These are phyloP conservation scores for Lactarius evosmus DNA, from an alignment of 768 basidiomycete genomes.

Conservation along the genomic window DNA sequence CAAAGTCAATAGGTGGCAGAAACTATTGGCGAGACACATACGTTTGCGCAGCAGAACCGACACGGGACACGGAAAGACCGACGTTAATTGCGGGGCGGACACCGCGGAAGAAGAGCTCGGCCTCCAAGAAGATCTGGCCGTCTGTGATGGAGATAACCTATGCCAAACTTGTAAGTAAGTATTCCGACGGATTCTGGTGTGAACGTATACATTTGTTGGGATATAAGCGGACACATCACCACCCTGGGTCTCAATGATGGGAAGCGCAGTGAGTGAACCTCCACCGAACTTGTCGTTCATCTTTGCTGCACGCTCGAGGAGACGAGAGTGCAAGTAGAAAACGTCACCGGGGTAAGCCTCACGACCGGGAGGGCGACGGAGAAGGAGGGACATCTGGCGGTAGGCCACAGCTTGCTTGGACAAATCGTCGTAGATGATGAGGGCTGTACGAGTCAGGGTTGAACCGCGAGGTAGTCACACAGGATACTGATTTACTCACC, in stretches of 20 bases:
- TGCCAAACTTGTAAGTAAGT: conserved; percentile 18
- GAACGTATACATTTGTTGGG: conserved; percentile 74
- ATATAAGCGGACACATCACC: conserved; percentile 99
- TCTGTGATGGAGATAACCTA: conserved; percentile 99
- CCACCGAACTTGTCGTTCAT: conserved; percentile 99
- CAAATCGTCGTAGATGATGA: conserved; percentile 99
- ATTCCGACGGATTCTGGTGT: background rate
- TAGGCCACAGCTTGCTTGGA: conserved; percentile 99
- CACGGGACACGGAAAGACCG: conserved; percentile 99
- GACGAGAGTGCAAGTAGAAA: conserved; percentile 99
- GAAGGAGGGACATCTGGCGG: conserved; percentile 99
- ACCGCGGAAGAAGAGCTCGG: conserved; percentile 99
- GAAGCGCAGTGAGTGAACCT: conserved; percentile 96
- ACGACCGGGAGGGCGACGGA: conserved; percentile 99
- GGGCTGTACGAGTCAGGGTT: conserved; percentile 44
- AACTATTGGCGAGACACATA: conserved; percentile 42
- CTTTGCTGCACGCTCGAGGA: conserved; percentile 99
- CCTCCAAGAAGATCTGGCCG: conserved; percentile 99
- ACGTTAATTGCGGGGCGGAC: conserved; percentile 99
- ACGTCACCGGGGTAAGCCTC: conserved; percentile 99
- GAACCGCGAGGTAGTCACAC: background rate
- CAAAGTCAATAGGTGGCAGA: conserved; percentile 8
- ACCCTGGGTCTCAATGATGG: conserved; percentile 99
- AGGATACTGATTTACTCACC: conserved; percentile 47
- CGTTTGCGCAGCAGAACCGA: conserved; percentile 99